phyloP scores from a whole-genome alignment of 1,284 basidiomycete species.

The Cryptococcus deneoformans region DNA sequence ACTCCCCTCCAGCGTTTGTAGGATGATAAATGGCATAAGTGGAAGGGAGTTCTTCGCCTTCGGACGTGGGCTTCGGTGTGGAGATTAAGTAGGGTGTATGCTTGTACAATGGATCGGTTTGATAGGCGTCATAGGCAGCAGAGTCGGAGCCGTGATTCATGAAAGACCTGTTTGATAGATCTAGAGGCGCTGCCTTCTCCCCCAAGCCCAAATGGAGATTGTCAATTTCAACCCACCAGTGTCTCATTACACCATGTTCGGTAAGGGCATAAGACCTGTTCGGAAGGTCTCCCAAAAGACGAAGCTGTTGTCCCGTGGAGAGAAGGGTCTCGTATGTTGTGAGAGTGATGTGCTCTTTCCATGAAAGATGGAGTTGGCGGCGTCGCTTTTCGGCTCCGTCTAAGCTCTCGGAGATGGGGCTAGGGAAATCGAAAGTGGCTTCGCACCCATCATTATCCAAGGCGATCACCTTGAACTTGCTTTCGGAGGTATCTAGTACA shows the following conservation, averaged over 20 bases:
- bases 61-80: slow-evolving; percentile 21
- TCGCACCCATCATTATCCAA: slow-evolving; percentile 20
- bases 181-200: no score
- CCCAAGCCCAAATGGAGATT: no score
- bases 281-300: no score
- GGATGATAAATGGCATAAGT: slow-evolving; percentile 50
- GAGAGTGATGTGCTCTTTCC: slow-evolving; percentile 36
- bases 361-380: slow-evolving; percentile 27
- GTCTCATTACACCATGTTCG: no score
- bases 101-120: slow-evolving; percentile 52
- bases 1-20: slow-evolving; percentile 46
- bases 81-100: slow-evolving; percentile 52
- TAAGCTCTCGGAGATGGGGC: slow-evolving; percentile 19
- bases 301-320: no score
- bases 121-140: slow-evolving; percentile 49
- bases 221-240: no score
- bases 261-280: no score
- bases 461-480: slow-evolving; percentile 25
- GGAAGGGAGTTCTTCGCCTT: slow-evolving; percentile 26
- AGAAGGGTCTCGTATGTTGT: slow-evolving; percentile 7
- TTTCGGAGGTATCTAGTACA: slow-evolving; percentile 24
- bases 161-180: no score
- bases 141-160: slow-evolving; percentile 45
- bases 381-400: slow-evolving; percentile 14
- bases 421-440: slow-evolving; percentile 32